Evolutionary conservation across 139 green algal species (phyloP), one percentile per base, ranked within the genome.

Genomic region (Auxenochlorella pyrenoidosa): DNA sequence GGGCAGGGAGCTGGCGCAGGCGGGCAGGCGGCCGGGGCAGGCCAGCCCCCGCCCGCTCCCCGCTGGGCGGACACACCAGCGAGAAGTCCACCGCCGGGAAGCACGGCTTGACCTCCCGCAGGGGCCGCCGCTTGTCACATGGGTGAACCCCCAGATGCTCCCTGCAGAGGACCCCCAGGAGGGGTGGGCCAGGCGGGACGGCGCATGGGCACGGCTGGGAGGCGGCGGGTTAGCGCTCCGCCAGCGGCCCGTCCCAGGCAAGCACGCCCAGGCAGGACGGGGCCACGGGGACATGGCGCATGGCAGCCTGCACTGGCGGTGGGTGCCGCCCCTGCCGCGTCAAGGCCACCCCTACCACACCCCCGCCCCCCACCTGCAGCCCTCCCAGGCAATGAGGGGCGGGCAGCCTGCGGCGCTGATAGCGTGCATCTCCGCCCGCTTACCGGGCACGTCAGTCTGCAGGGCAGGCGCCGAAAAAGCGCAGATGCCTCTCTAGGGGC

Each of bases 1-100:
- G 26, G 34, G 26, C 26, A 47, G 10, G 34, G 34, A 16, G 15
- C 18, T 6, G 70, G 2, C 24, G 32, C 63, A 71, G 6, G 26
- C 30, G 63, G n/a, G 63, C 63, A 71, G 63, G 63, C 63, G 6
- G 63, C 63, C 63, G 26, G 63, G 22, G 3, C 63, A 22, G 63
- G 70, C 72, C 18, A 16, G 13, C 1, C 71, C 72, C 36, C 36
- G 26, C 12, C 36, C 2, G 26, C 2, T 34, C 71, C 21, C 71
- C 51, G 10, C 10, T 5, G 24, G 40, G 21, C 26, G 75, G 12
- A 32, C 79, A 10, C 19, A 94, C 40, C n/a, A 82, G 40, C 1
- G 75, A 82, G 77, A 94, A 94, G 72, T 94, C 91, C 0, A 94
- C 83, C 3, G 81, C 88, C 1, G 91, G 90, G 70, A 94, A 94